Base-by-base conservation (phyloP, 176 grass and related monocot genomes). In the Oryza meridionalis region DNA sequence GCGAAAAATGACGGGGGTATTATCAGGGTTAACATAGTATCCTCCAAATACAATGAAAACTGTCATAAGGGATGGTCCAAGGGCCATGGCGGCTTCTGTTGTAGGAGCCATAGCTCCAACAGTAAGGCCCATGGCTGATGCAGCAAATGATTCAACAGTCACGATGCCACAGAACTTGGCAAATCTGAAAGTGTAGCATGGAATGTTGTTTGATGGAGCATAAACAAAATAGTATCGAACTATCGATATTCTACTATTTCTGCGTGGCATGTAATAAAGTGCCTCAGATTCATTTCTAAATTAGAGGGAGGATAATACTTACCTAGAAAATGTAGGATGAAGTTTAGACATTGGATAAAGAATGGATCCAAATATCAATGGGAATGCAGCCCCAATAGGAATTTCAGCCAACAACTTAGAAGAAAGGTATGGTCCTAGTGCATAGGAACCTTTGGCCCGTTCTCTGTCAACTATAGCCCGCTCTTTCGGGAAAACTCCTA, bases 311-410 rank as follows among this genome's bases (percentile, higher is more conserved):
- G 71, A 58, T 65, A 80, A 71, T 61, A 77, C 74, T 77, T 43
- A 98, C 96, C 96, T 96, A 67, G 91, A 86, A 51, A 99, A 6
- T 74, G 89, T 89, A 69, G 93, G 89, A 84, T 96, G 96, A 77
- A 99, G 91, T 80, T 80, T 92, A 92, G 93, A 86, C 96, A 99
- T 94, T 79, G 96, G 96, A 86, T 99, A 99, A n/a, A 99, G 87
- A 89, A 99, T 87, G 2, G 91, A 85, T 42, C 96, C 96, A 81
- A 94, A 99, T 65, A 99, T 83, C 77, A 99, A 90, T 3, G 96
- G 96, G 76, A 99, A 99, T 75, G 91, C 86, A 24, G 96, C 91
- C 77, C 96, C 90, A 67, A 94, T 91, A 27, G 96, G 96, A 80
- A 94, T 92, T 78, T 99, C 91, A 4, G 91, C 96, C 26, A 99